A percentile compares a stretch with the other conserved stretches of the same genome.
Conservation (phyloP, 2,329 filamentous ascomycete genomes). For the Botrytis paeoniae region DNA sequence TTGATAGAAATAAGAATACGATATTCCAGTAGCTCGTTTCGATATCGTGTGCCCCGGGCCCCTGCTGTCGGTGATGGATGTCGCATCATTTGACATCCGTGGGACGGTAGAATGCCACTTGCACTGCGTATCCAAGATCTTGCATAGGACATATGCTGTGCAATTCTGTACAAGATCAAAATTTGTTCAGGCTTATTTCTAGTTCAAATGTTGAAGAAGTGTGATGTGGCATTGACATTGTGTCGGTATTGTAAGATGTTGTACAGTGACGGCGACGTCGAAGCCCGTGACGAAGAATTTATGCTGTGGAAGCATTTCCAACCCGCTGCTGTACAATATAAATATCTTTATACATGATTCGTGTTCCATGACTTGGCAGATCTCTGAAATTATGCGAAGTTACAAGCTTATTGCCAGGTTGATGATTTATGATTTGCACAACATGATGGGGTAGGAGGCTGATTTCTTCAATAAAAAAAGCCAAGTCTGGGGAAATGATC, state of each 20-base stretch:
- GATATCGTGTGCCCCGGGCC: neutral
- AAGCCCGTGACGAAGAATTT: neutral
- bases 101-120: neutral
- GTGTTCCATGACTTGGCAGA: neutral
- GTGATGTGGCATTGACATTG: neutral
- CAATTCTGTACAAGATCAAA: neutral
- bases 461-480: neutral
- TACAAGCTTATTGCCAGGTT: neutral
- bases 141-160: neutral
- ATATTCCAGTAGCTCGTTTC: neutral
- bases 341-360: neutral
- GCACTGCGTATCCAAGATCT: neutral
- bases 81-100: slow-evolving; percentile 2
- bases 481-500: slow-evolving; percentile 16
- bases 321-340: neutral
- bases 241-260: neutral
- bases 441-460: neutral
- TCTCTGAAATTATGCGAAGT: neutral
- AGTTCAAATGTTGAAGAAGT: neutral
- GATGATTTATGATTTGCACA: neutral
- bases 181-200: neutral
- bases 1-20: neutral
- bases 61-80: neutral
- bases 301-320: neutral
- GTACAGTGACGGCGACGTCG: neutral